Evolutionary conservation across 1,139 yeast species (phyloP), one percentile per base, ranked within the genome.

Genomic region (Kazachstania sp.): DNA sequence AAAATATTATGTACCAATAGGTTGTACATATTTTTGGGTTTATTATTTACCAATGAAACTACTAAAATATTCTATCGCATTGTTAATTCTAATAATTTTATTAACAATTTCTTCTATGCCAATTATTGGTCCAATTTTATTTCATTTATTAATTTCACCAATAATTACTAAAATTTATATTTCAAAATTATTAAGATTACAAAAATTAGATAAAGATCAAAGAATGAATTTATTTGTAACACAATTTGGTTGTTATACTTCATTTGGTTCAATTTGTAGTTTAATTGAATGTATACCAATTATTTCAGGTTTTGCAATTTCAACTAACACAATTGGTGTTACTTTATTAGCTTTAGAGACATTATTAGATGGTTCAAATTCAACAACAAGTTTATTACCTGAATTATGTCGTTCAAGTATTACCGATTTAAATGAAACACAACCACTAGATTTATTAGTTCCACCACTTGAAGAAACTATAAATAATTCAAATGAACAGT

Each of bases 201-300:
- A 51, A 45, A 58, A 59, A 7, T 43, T 55, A 13, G 52, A 50
- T 43, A 61, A 61, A 43, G 35, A 51, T 9, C 53, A 59, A 39
- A 56, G 66, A 43, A 49, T 51, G 31, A 54, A 55, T 31, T 47
- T 47, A 15, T 54, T 60, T 40, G 55, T 49, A 39, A 49, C 44
- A 16, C 53, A 60, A 41, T 54, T 58, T 28, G 67, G 67, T 8
- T 53, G 54, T 29, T 62, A 59, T 47, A 43, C 54, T 26, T 59
- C 63, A 2, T 63, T 63, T 50, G 67, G 67, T 1, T 19, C 60
- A 9, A 50, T 53, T 7, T 63, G 65, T 2, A 57, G 58, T 7
- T 44, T 58, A 30, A 40, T 62, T 29, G 66, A 63, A 43, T 48
- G 54, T 19, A 43, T 60, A 1, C 67, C 67, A 26, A 46, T 60